phyloP scores from a whole-genome alignment of 2,329 filamentous ascomycete species.

The Penicillium sp. region DNA sequence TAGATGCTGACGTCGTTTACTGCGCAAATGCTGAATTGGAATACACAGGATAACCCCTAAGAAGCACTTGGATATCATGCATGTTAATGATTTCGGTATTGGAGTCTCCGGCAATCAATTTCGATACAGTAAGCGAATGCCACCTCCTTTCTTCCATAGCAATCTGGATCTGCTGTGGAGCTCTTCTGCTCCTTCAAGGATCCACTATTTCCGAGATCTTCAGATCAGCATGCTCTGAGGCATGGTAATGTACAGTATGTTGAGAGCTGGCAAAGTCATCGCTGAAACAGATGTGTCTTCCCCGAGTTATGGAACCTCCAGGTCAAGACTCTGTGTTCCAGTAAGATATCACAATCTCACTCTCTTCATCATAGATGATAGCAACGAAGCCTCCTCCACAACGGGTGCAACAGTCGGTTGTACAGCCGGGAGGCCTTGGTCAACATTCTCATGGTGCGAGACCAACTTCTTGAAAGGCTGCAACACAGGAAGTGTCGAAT shows the following conservation, averaged over 20 bases:
- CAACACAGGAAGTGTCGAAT: neutral
- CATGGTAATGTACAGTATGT: neutral
- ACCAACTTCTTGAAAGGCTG: slow-evolving; percentile 2
- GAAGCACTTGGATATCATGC: neutral
- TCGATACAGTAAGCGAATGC: neutral
- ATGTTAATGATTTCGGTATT: neutral
- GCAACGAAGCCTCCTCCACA: neutral
- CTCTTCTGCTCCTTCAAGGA: neutral
- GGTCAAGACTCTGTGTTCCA: neutral
- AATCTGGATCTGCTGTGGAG: neutral
- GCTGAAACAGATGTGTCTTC: neutral
- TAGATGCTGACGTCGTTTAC: neutral
- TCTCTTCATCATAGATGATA: neutral
- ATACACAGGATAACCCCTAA: neutral
- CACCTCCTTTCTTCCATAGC: neutral
- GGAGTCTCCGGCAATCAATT: too few species aligned
- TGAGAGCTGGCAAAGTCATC: neutral
- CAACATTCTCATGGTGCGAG: neutral
- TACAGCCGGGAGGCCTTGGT: neutral
- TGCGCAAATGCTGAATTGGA: neutral
- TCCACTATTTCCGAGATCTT: neutral
- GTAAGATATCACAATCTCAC: neutral
- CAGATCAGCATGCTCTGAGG: neutral
- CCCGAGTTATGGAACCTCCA: neutral
- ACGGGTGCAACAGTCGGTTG: neutral